phyloP scores from a whole-genome alignment of 2,329 filamentous ascomycete species.

The Aspergillus latus region DNA sequence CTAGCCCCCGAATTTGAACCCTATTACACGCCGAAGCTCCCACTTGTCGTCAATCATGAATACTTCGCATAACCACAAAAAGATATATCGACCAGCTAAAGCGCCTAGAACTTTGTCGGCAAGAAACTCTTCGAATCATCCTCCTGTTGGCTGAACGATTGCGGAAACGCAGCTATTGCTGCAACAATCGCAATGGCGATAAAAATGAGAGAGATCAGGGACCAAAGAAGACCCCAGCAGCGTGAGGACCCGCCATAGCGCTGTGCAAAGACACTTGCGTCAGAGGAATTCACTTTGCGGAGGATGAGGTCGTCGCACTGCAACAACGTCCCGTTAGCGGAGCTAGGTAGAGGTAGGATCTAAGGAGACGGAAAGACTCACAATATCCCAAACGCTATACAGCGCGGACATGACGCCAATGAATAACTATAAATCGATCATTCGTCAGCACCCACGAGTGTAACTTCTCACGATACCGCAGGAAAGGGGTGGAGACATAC shows the following conservation, averaged over 20 bases:
- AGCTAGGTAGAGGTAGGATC: background rate
- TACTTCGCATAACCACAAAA: background rate
- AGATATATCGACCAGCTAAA: background rate
- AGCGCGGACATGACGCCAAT: slow-evolving; percentile 80
- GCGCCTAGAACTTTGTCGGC: slow-evolving; percentile 36
- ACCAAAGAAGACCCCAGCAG: slow-evolving; percentile 81
- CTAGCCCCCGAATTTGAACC: background rate
- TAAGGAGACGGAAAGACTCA: slow-evolving; percentile 33
- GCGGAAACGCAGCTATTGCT: slow-evolving; percentile 72
- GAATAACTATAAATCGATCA: slow-evolving; percentile 55
- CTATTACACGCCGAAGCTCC: background rate
- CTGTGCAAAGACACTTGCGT: slow-evolving; percentile 76
- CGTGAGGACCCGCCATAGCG: slow-evolving; percentile 75
- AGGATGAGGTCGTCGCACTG: slow-evolving; percentile 76
- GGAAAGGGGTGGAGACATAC: slow-evolving; percentile 40
- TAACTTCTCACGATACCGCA: background rate
- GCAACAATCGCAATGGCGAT: slow-evolving; percentile 74
- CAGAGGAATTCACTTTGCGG: slow-evolving; percentile 75
- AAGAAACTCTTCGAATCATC: slow-evolving; percentile 68
- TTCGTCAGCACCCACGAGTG: slow-evolving; percentile 10
- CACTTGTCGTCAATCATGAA: background rate
- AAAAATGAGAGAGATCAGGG: slow-evolving; percentile 67
- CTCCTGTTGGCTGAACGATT: slow-evolving; percentile 68
- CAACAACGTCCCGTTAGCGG: background rate
- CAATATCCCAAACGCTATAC: slow-evolving; percentile 81